Base-by-base conservation (phyloP, 768 basidiomycete species). In the Wakefieldia striispora region DNA sequence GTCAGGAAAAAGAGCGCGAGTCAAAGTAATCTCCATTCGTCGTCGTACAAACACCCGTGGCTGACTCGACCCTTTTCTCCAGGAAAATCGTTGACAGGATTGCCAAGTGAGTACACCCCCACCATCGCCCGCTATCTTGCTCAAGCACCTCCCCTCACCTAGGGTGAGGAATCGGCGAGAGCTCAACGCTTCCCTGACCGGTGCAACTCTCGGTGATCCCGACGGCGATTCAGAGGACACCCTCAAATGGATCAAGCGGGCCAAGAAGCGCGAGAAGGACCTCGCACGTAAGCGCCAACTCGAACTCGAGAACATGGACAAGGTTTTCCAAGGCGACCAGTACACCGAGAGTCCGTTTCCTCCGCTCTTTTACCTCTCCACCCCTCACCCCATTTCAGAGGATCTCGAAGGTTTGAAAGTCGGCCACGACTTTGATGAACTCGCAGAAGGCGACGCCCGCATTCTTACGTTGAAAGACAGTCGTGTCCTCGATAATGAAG, bases 401-500 rank as follows among this genome's bases (percentile, higher is more conserved):
- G 93, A 97, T 72, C 81, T 98, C 58, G 82, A 78, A 53, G 97
- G 97, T 40, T 74, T 99, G 55, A 97, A 97, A 79, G 97, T 98
- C 68, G 86, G 80, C 75, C 97, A 98, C 72, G 93, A 90, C 76
- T 85, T 95, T 57, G 88, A 94, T 51, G 88, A 80, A 58, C 78
- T 99, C 70, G 89, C 86, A 54, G 94, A 95, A 70, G 95, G 95
- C 59, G 88, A 97, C 70, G 91, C 91, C 58, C 85, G 86, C 58
- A 92, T 99, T 75, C 85, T 99, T 60, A 99, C 97, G 4, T 75
- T 98, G 65, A 97, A 97, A 81, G 95, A 97, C 65, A 88, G 86
- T 63, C 86, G 93, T 38, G 88, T 99, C 53, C 84, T 99, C 36
- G 95, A 94, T 62, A 88, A 93, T 52, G 94, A 97, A 79, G 95